A percentile compares a stretch with the other conserved stretches of the same genome.
These are phyloP conservation scores for Fusarium sp. DNA, from an alignment of 2,329 filamentous ascomycete genomes.

Conservation along the genomic window DNA sequence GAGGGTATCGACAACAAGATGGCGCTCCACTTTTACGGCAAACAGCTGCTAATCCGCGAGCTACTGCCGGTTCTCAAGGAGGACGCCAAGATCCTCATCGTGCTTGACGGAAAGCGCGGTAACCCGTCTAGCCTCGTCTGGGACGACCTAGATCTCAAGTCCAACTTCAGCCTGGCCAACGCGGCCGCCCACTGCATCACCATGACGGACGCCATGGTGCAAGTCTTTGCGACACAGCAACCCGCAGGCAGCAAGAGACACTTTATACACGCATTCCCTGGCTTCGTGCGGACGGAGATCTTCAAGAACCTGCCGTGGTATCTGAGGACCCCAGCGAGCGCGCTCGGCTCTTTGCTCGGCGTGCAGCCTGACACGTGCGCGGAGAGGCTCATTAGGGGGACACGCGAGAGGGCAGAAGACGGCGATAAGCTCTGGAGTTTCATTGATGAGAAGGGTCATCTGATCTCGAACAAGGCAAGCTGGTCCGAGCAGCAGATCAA, in stretches of 20 bases:
- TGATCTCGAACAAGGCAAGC: background rate
- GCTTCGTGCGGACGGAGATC: background rate
- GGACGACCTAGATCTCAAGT: background rate
- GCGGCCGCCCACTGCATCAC: background rate
- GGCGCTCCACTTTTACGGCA: background rate
- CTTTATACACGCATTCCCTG: background rate
- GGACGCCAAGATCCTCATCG: background rate
- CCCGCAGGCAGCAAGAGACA: background rate
- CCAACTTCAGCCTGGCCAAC: background rate
- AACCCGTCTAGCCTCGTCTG: background rate
- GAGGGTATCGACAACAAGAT: background rate
- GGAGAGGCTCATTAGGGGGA: background rate
- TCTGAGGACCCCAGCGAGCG: background rate
- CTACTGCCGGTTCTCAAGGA: background rate
- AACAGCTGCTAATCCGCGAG: background rate
- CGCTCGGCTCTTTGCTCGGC: background rate
- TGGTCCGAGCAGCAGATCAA: background rate
- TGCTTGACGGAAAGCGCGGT: background rate
- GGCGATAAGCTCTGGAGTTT: background rate
- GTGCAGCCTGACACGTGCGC: background rate
- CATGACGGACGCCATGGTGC: background rate
- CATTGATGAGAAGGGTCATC: background rate
- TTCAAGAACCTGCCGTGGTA: background rate
- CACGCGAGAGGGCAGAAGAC: background rate
- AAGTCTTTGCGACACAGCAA: background rate